Base-by-base conservation (phyloP, 2,329 filamentous ascomycete species). In the Eutypa lata region DNA sequence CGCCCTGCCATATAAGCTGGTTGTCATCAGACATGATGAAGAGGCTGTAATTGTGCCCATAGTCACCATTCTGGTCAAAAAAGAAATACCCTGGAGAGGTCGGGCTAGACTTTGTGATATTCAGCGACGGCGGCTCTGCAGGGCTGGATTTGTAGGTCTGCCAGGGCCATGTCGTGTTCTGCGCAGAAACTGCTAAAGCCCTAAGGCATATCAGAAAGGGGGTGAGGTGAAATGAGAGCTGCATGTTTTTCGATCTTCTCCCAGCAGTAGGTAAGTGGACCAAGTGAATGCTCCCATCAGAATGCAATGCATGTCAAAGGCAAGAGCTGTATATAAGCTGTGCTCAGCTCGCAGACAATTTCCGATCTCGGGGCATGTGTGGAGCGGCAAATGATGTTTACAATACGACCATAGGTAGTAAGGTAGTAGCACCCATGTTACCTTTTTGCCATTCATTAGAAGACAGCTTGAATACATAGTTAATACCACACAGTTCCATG, bases 1-100 rank as follows among this genome's bases (percentile, higher is more conserved):
- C 52, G 14, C 66, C 50, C 46, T 60, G 55, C 61, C 61, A 71
- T 4, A 71, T 50, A 22, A 70, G 60, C 37, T 70, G 67, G 14
- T 55, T 54, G 21, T 61, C 56, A 18, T 61, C 55, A n/a, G 26
- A 31, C 26, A 31, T 31, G 26, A 61, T 61, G 52, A 60, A 61
- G 11, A 60, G 48, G 48, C 56, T 60, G 40, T 57, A 60, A 43
- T 57, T 57, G 50, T 60, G 59, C 31, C 48, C 58, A 31, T 53
- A 48, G 13, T 53, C 33, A n/a, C 58, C 58, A 49, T 61, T 60
- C n/a, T 60, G 58, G 43, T 60, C 52, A 43, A 61, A 61, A 44
- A 60, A 60, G 14, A 62, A 51, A 45, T 59, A 61, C 8, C 58
- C 58, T 3, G 57, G 57, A n/a, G 58, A 54, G 7, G 55, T 58